Conservation (phyloP, 768 basidiomycete genomes). For the Holtermanniella nyarrowii region DNA sequence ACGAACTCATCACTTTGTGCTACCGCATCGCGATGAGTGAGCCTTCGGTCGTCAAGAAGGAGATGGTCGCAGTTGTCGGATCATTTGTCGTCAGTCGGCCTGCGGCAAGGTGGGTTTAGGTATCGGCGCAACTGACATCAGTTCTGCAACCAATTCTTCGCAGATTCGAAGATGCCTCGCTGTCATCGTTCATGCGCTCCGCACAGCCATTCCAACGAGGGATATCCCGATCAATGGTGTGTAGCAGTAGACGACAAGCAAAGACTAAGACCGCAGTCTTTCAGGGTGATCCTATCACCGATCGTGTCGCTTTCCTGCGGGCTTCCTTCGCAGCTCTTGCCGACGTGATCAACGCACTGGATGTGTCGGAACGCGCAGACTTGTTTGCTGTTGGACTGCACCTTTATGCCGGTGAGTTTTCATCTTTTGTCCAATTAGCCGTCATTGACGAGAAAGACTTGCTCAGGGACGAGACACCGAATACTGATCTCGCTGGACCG, state of each 20-base stretch:
- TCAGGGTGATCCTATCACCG: constrained; percentile 48
- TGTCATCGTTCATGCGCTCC: constrained; percentile 70
- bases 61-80: constrained; percentile 60
- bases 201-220: constrained; percentile 54
- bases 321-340: constrained; percentile 56
- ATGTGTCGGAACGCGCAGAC: constrained; percentile 56
- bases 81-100: constrained; percentile 46
- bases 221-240: constrained; percentile 9
- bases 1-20: constrained; percentile 77
- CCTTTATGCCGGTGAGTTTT: constrained; percentile 59
- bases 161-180: constrained; percentile 31
- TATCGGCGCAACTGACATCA: no score
- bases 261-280: constrained; percentile 7
- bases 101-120: not conserved
- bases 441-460: no score
- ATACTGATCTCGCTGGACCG: constrained; percentile 67
- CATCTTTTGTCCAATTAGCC: no score
- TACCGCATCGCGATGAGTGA: constrained; percentile 87
- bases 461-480: constrained; percentile 72
- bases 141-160: constrained; percentile 11
- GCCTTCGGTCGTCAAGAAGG: constrained; percentile 56
- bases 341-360: constrained; percentile 52
- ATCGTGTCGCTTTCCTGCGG: constrained; percentile 57
- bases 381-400: constrained; percentile 67
- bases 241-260: not conserved